Evolutionary conservation across 192 early-diverging fungal species (phyloP), one percentile per base, ranked within the genome.

Genomic region (Geranomyces michiganensis): DNA sequence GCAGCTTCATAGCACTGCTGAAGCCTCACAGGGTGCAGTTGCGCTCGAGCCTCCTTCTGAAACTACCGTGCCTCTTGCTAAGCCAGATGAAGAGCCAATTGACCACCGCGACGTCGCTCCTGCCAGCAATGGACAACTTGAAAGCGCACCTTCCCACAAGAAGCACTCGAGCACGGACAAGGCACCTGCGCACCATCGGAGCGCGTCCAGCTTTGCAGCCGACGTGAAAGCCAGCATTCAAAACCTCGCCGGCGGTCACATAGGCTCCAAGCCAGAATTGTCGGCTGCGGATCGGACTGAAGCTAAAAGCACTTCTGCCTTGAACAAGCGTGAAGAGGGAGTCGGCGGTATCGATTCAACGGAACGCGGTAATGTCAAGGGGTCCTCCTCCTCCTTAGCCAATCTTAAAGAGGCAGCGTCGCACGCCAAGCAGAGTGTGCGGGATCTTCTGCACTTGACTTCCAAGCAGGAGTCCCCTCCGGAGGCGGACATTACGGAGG

Each of bases 201-300:
- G 51, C 48, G 53, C 59, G 4, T 10, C 60, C 8, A 56, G 44
- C 33, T 24, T 70, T 12, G 68, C 56, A n/a, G 43, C 41, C 33
- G 58, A 60, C 59, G 68, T 44, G 19, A 70, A 70, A 56, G 17
- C 32, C 36, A 70, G 68, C 56, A 22, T 70, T 24, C 51, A 70
- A 43, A 60, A 41, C 36, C 56, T 70, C 17, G 27, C 55, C 59
- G 13, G 36, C 53, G 22, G 51, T 26, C 19, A n/a, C 22, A 60
- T 5, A 30, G 26, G 5, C 27, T 30, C 58, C 17, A 17, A 19
- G 51, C 36, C 36, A 41, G 36, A 41, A 10, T 10, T 41, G 5
- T 24, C 21, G 10, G 36, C 36, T 10, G 36, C 36, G 36, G 36
- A 41, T 7, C 36, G 36, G 5, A 41, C 10, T 41, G 36, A 41